Evolutionary conservation across 176 grass and related monocot species (phyloP).

Genomic region (Leersia perrieri): DNA sequence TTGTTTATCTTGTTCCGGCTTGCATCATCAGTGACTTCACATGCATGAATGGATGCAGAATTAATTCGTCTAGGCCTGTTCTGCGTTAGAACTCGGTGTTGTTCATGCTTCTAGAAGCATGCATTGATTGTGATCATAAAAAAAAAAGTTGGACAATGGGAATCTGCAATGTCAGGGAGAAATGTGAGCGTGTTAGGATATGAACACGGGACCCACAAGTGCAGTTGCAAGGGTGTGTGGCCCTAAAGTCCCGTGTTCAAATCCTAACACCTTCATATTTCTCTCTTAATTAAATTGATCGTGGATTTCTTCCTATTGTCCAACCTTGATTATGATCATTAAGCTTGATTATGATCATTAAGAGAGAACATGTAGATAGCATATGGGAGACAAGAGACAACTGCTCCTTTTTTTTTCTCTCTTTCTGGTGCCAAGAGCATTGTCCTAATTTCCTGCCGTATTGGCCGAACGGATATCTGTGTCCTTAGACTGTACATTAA

Average conservation of each 20-base stretch:
- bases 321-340: no score
- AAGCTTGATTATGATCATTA: background rate
- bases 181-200: no score
- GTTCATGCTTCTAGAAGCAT: conserved; percentile 21
- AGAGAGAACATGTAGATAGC: background rate
- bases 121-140: background rate
- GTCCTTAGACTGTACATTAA: background rate
- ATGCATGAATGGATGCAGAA: background rate
- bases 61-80: background rate
- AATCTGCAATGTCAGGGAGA: no score
- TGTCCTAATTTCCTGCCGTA: background rate
- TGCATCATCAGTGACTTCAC: conserved; percentile 28
- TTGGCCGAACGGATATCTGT: background rate
- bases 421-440: background rate
- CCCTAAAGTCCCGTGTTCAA: no score
- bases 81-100: background rate
- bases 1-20: background rate
- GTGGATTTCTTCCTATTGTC: no score
- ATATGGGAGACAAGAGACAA: background rate
- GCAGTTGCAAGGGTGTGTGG: no score
- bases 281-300: no score
- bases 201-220: no score
- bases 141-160: no score
- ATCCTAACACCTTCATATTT: no score
- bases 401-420: background rate